Base-by-base conservation (phyloP, 768 basidiomycete species). In the Pleurotus sapidus region DNA sequence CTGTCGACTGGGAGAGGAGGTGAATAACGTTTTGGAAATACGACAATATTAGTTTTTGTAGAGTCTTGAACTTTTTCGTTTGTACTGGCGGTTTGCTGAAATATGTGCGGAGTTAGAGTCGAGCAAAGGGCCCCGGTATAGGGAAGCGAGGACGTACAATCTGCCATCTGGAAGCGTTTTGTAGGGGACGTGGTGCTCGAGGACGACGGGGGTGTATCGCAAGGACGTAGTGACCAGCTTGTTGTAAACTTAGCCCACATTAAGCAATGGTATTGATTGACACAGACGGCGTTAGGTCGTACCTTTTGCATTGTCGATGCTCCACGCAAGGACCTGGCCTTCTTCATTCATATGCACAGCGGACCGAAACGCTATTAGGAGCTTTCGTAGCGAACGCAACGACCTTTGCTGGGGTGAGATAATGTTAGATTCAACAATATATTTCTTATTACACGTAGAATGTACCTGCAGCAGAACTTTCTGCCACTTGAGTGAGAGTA, bases 261-360 rank as follows among this genome's bases (percentile, higher is more conserved):
- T 46, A 38, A 53, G 54, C 63, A 34, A 64, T 55, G 58, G 17
- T 30, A 17, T 42, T 24, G 20, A 17, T 42, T 24, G 20, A 43
- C 18, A 9, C 38, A 39, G 34, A 38, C 46, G 48, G 56, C 18
- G 55, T 37, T 20, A 49, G 25, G 38, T 64, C 80, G 57, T 63
- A 93, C 93, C 88, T 51, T 82, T 74, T 0, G 95, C 79, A 67
- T 77, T 90, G 63, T 96, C 89, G 53, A 98, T 94, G 50, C 82
- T 83, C 88, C 93, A 98, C 5, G 86, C 87, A n/a, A 89, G 76
- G 37, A 84, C 75, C 54, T 88, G 84, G 47, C 86, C 81, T 7
- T 94, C 92, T 60, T 93, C 90, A 65, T 97, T 93, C 83, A 93
- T 88, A 66, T 92, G 84, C 0, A 83, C 91, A 4, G 95, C 96